phyloP scores from a whole-genome alignment of 306 rosid genomes.

The Acacia confusa region DNA sequence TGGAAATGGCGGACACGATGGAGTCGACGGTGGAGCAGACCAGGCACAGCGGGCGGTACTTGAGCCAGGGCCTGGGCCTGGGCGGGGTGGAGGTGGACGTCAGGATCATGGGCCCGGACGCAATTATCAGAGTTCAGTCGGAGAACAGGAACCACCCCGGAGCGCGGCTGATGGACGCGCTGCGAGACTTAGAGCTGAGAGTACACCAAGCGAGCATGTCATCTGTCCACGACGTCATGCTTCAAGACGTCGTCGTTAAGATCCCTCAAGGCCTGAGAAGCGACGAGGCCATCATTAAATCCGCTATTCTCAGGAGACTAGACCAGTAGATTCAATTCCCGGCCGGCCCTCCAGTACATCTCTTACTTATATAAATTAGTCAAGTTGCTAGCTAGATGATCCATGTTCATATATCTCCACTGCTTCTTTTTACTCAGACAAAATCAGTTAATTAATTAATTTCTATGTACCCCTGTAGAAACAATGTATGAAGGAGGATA shows the following conservation, averaged over 20 bases:
- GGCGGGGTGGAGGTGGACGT: conserved; percentile 56
- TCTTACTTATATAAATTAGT: too few species aligned
- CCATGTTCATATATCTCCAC: neutral
- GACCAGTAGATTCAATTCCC: conserved; percentile 14
- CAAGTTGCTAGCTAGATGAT: neutral
- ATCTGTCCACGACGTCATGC: conserved; percentile 65
- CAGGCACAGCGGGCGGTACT: neutral
- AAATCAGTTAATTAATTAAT: neutral
- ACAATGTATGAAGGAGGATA: neutral
- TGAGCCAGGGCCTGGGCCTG: neutral
- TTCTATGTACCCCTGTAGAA: neutral
- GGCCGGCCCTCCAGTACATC: too few species aligned
- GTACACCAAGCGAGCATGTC: conserved; percentile 83
- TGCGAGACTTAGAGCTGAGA: conserved; percentile 65
- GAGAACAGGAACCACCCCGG: conserved; percentile 66
- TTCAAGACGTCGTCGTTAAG: conserved; percentile 73
- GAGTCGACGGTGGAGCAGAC: conserved; percentile 69
- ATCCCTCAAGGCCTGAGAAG: conserved; percentile 45
- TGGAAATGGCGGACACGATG: conserved; percentile 41
- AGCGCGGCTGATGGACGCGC: conserved; percentile 62
- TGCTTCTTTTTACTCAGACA: neutral
- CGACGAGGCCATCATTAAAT: conserved; percentile 47
- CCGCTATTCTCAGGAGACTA: conserved; percentile 53
- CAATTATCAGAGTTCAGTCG: conserved; percentile 74
- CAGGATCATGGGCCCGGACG: conserved; percentile 62